Evolutionary conservation across 192 early-diverging fungal species (phyloP), one percentile per base, ranked within the genome.

Genomic region (Coemansia sp.): DNA sequence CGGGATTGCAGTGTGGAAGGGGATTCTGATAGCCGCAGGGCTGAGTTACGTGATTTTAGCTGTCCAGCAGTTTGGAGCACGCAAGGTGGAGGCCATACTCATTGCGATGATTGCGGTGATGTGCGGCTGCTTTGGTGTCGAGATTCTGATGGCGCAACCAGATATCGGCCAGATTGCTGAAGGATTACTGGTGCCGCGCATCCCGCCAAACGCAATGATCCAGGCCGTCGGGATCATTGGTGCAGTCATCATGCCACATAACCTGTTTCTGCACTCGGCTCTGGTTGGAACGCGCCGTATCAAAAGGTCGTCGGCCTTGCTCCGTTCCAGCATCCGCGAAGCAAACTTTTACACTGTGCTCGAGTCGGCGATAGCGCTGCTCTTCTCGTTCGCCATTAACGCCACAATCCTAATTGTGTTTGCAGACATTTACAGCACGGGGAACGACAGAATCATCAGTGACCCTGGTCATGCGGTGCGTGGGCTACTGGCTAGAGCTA

Each of bases 201-300:
- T 89, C 27, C 87, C 87, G 3, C 9, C 47, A 11, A 72, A 71
- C 44, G 83, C 87, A 9, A 78, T 75, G 1, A 83, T 87, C 20
- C 86, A 89, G 57, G 86, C 86, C 6, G 86, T 87, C 22, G 87
- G 85, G 9, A 84, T 89, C 64, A 66, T 89, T 20, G 87, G 87
- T 2, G 84, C 84, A 0, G 84, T 89, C 2, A 86, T 89, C 47
- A 96, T 96, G 94, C 94, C 94, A 6, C 94, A 96, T 71, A 92
- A 94, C 65, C 81, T 96, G 56, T 96, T 87, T 69, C 77, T 96
- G 38, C 94, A 96, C 67, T 91, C 89, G 53, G 85, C 84, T 9
- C 78, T 94, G 57, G 93, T 94, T 4, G 82, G 81, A 54, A 84
- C 86, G 1, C 79, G 84, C 20, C 67, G 65, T 10, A 83, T 79